Evolutionary conservation across 164 flowering plant genomes (phyloP), one percentile per base, ranked within the genome.

Genomic region (Brasenia schreberi): DNA sequence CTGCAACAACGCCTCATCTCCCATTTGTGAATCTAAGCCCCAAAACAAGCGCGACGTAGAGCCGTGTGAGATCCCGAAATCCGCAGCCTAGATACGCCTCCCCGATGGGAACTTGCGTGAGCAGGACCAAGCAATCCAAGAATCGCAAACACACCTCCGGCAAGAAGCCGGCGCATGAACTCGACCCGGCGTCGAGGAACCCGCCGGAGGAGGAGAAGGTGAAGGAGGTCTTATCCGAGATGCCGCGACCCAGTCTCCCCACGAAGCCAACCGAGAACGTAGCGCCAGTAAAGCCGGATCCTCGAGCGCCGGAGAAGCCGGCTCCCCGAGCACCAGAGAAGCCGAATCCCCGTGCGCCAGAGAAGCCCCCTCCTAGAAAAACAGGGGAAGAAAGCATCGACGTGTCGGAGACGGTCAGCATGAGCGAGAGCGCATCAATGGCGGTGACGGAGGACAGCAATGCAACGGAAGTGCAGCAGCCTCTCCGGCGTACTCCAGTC

Each of bases 211-310:
- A 61, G 33, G 63, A 61, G 33, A 61, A 61, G 33, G 63, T 61
- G 33, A 61, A 61, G 12, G 63, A 61, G 33, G 63, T 61, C 10
- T n/a, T 61, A n/a, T 61, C 63, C 19, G 63, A 61, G 63, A 61
- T 18, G 10, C 27, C 63, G 10, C 12, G 18, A 7, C 27, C 63
- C n/a, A 61, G 63, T 9, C 19, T 18, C 19, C 33, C 23, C 9
- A 18, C 19, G 63, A 9, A 14, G 56, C 56, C 16, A 9, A 49
- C 16, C 16, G 56, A 49, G 56, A 49, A 6, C 2, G 56, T 14
- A 14, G 4, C 12, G 16, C 56, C 56, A 4, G 56, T 49, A 9
- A 14, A 49, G 56, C 2, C 10, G 56, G 56, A 49, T 33, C 3
- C 39, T 4, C 1, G 56, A 49, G 56, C 10, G 12, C 56, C 56